Percentiles rank a stretch among this genome's conserved stretches.
These are phyloP conservation scores for Boletus coccyginus DNA, from an alignment of 768 basidiomycete species.

Conservation along the genomic window DNA sequence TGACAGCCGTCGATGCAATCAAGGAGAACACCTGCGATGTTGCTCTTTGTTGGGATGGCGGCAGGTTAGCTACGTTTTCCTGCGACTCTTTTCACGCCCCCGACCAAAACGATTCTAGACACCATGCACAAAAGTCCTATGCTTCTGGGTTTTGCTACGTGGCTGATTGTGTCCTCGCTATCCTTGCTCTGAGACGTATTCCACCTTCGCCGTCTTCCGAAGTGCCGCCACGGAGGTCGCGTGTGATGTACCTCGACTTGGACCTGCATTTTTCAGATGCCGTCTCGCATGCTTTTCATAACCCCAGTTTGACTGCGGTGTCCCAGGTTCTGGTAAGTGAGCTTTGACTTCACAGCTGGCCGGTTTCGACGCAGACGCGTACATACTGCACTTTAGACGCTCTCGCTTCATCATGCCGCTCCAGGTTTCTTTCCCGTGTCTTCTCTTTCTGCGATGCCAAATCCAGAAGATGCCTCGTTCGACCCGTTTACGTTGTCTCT, in stretches of 20 bases:
- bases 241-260: slow-evolving; percentile 88
- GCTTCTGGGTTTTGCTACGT: slow-evolving; percentile 96
- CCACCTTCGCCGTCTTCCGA: slow-evolving; percentile 12
- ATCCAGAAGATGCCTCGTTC: slow-evolving; percentile 29
- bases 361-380: not conserved
- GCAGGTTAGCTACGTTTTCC: slow-evolving; percentile 46
- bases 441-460: slow-evolving; percentile 45
- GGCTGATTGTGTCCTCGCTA: slow-evolving; percentile 81
- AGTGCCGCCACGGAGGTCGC: slow-evolving; percentile 39
- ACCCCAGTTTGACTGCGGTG: slow-evolving; percentile 32
- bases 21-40: slow-evolving; percentile 49
- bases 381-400: slow-evolving; percentile 41
- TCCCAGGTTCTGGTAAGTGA: slow-evolving; percentile 49
- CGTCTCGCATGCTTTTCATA: slow-evolving; percentile 73
- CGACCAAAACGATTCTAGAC: slow-evolving; percentile 40
- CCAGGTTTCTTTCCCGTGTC: slow-evolving; percentile 84
- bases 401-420: slow-evolving; percentile 82
- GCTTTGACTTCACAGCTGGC: not conserved
- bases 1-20: slow-evolving; percentile 69
- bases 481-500: slow-evolving; percentile 77
- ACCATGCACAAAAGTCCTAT: slow-evolving; percentile 75
- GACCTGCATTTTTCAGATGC: slow-evolving; percentile 92
- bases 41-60: slow-evolving; percentile 90
- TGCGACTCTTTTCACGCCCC: not conserved
- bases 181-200: slow-evolving; percentile 62